Conservation (phyloP, 306 rosid genomes). For the Vicia sativa region DNA sequence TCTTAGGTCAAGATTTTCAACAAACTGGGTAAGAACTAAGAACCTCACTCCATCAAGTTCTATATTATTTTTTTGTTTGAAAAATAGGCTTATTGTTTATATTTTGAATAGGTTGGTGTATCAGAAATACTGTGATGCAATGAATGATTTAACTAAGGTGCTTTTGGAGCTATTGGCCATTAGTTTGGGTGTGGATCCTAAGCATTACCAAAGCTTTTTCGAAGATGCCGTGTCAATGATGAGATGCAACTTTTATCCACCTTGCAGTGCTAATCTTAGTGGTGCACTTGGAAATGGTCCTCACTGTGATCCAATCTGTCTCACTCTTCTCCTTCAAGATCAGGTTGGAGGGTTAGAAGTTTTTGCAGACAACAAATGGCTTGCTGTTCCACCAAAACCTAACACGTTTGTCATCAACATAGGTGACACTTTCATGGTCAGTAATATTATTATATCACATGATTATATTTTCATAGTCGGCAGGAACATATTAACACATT, state of each 20-base stretch:
- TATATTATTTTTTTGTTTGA: not conserved
- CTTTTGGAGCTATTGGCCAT: conserved; percentile 65
- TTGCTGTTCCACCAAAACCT: conserved; percentile 53
- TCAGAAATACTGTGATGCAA: conserved; percentile 62
- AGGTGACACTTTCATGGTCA: conserved; percentile 76
- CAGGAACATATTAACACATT: too few species aligned
- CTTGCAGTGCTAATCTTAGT: conserved; percentile 44
- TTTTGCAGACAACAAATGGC: conserved; percentile 56
- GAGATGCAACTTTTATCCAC: conserved; percentile 70
- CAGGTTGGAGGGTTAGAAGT: conserved; percentile 69
- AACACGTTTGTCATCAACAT: conserved; percentile 56
- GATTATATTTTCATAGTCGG: too few species aligned
- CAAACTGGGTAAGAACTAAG: conserved; percentile 48
- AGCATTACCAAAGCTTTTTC: conserved; percentile 44
- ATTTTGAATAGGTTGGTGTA: conserved; percentile 41
- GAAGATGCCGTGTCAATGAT: conserved; percentile 60
- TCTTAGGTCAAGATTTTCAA: conserved; percentile 47
- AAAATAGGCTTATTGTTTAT: not conserved
- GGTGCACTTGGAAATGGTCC: conserved; percentile 68
- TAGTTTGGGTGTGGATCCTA: conserved; percentile 56
- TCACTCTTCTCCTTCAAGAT: conserved; percentile 75
- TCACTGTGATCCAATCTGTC: conserved; percentile 66
- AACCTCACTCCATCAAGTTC: not conserved
- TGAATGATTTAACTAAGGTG: conserved; percentile 43
- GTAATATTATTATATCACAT: not conserved